phyloP scores from a whole-genome alignment of 176 grass and related monocot genomes.

The Oryza meridionalis region DNA sequence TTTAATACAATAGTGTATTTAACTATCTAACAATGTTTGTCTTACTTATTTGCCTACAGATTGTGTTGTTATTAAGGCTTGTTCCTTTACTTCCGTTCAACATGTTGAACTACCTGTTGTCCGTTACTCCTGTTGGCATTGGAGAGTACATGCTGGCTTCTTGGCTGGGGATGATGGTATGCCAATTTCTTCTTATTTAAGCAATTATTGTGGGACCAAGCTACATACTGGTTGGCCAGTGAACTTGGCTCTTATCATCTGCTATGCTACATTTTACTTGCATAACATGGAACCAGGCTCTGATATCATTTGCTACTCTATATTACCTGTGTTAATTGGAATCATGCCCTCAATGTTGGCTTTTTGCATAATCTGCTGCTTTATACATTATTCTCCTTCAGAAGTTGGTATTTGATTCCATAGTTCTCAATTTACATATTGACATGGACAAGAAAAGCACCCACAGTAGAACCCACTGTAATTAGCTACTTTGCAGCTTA shows the following conservation, averaged over 20 bases:
- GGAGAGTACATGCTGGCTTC: conserved; percentile 97
- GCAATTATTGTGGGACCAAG: not conserved
- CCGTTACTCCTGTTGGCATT: conserved; percentile 98
- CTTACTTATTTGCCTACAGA: conserved; percentile 57
- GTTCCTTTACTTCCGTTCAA: conserved; percentile 99
- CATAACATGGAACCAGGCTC: not conserved
- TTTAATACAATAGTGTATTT: not conserved
- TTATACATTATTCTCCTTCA: conserved; percentile 4
- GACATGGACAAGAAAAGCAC: not conserved
- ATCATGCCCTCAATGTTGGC: not conserved
- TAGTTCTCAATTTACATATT: not conserved
- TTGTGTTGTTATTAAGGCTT: conserved; percentile 87
- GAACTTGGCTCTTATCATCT: not conserved
- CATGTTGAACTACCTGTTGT: conserved; percentile 99
- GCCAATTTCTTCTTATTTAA: conserved; percentile 24
- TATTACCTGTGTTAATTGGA: conserved; percentile 6
- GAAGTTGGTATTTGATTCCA: not conserved
- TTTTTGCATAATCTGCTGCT: conserved; percentile 23
- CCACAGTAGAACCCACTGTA: not conserved
- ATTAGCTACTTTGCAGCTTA: not conserved
- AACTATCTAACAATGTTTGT: conserved; percentile 24
- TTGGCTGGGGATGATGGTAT: conserved; percentile 99
- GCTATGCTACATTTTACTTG: not conserved
- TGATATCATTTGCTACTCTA: not conserved
- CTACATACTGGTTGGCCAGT: not conserved